Evolutionary conservation across 108 stramenopile genomes (phyloP), one percentile per base, ranked within the genome.

Genomic region (Aurantiochytrium sp.): DNA sequence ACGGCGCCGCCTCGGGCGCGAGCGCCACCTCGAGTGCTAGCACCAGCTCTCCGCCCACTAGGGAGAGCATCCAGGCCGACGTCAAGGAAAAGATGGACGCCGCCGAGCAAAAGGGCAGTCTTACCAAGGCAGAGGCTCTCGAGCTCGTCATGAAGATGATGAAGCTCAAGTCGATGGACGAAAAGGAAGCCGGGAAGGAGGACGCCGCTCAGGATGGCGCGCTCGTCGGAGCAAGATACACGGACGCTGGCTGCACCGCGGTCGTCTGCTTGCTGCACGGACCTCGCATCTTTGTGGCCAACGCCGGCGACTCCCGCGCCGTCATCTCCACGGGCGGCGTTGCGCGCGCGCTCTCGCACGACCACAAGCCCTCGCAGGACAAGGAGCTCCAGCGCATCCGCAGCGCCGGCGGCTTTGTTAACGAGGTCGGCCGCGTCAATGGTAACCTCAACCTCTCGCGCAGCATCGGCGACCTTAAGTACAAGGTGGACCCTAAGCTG

Each of bases 241-340:
- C 73, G 42, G 73, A 65, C 54, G 90, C 92, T 24, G 92, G 98
- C 2, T 95, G 95, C 87, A 98, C 98, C 5, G 96, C 96, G 8
- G 90, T 96, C 4, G 97, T 95, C 0, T 90, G 91, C 36, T 93
- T 95, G 86, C 52, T 96, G 27, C 93, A 95, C 81, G 92, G 92
- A 4, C 54, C 87, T 22, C 54, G 22, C 31, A 24, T 99, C 0
- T 55, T 96, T 36, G 92, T 95, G 37, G 98, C 97, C 21, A 99
- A 99, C 87, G 95, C 98, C 12, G 98, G 98, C 8, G 97, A 98
- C 89, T 96, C 96, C 37, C 95, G 97, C 52, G 96, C 95, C 21
- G 91, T 98, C 48, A 87, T 98, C 36, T 93, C 94, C 69, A 89
- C 94, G 30, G 68, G 89, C 41, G 93, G 95, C 32, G 90, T 59